Evolutionary conservation across 2,329 filamentous ascomycete species (phyloP).

Genomic region (Monilinia polystroma): DNA sequence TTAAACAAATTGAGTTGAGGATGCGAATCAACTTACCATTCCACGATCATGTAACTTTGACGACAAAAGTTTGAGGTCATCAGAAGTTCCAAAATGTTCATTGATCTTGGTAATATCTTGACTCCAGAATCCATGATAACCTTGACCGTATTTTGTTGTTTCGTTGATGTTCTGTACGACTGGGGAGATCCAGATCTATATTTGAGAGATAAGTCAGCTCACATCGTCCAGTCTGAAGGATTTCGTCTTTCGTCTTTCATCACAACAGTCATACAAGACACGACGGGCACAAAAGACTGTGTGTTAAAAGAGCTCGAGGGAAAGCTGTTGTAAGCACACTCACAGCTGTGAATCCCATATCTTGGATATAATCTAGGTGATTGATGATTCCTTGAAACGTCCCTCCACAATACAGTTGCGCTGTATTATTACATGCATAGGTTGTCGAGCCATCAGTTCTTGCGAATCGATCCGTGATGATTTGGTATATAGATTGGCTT

Average conservation of each 20-base stretch:
- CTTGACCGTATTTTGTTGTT: slow-evolving; percentile 42
- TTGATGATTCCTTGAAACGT: slow-evolving; percentile 48
- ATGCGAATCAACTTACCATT: slow-evolving; percentile 42
- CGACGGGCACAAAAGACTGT: slow-evolving; percentile 1
- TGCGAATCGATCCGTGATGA: slow-evolving; percentile 45
- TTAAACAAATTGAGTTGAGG: not conserved
- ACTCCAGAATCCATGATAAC: slow-evolving; percentile 48
- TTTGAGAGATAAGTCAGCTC: slow-evolving; percentile 12
- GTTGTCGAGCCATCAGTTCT: slow-evolving; percentile 40
- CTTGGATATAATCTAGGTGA: slow-evolving; percentile 48
- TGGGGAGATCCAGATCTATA: slow-evolving; percentile 45
- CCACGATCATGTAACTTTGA: slow-evolving; percentile 52
- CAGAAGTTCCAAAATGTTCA: slow-evolving; percentile 55
- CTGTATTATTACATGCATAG: slow-evolving; percentile 34
- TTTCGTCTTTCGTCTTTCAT: not conserved
- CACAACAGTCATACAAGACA: slow-evolving; percentile 2
- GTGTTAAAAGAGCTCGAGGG: not conserved
- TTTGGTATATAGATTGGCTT: slow-evolving; percentile 44
- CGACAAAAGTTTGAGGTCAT: slow-evolving; percentile 58
- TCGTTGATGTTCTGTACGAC: slow-evolving; percentile 44
- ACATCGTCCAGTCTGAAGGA: slow-evolving; percentile 1
- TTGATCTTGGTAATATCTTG: slow-evolving; percentile 53
- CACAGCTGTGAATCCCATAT: slow-evolving; percentile 41
- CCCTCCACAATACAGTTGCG: slow-evolving; percentile 47
- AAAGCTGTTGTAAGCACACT: slow-evolving; percentile 18